Evolutionary conservation across 148 eudicot species (phyloP), one percentile per base, ranked within the genome.

Genomic region (Diospyros lotus): DNA sequence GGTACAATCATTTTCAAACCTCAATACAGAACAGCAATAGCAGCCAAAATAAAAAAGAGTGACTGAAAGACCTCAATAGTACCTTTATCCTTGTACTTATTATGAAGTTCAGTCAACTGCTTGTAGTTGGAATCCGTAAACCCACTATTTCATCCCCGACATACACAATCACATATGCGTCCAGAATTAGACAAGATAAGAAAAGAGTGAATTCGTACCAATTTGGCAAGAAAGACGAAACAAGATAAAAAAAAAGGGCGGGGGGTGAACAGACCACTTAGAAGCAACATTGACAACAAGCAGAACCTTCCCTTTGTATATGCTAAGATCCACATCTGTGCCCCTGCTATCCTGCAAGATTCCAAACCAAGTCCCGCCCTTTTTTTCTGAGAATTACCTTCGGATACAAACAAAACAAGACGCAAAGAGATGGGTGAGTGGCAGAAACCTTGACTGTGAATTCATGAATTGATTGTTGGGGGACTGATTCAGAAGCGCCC

Each of bases 1-100:
- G 12, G 4, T 56, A 39, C 14, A 55, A 69, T 58, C 51, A 53
- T 38, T 13, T 6, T 2, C 18, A 64, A 73, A 52, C 58, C 58
- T 44, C 3, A 39, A 4, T 5, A 45, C 5, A 60, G 2, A 39
- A 52, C 58, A 72, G 52, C n/a, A 63, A 46, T 66, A 74, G 10
- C 55, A 70, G n/a, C 6, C 7, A 56, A 69, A 58, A 62, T 64
- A 50, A 64, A 43, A 44, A 8, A 8, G 11, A 4, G 63, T 2
- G 44, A 48, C 41, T 10, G 64, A 54, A 58, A 56, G 18, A 66
- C 39, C 52, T 6, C 66, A 5, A 28, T 28, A 28, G 28, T 71
- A 93, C 98, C 97, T 83, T 78, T 84, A 80, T 89, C 90, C 85
- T 86, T 93, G 81, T 82, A 88, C 55, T 77, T 89, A 67, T 79